Evolutionary conservation across 495 filamentous ascomycete genomes (phyloP).

Genomic region (Hypoxylon fragiforme): DNA sequence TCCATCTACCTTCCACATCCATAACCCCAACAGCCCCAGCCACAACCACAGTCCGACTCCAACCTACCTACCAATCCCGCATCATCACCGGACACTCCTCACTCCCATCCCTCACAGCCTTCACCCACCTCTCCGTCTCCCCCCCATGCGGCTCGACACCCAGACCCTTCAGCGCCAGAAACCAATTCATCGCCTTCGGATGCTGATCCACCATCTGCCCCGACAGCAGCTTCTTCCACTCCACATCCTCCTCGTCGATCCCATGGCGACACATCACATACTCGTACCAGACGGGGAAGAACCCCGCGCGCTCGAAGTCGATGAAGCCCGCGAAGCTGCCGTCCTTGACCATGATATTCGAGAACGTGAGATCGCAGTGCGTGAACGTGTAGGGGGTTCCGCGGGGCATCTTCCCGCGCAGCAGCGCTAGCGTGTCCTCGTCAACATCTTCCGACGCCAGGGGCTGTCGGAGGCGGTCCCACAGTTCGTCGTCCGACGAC

Average conservation of each 20-base stretch:
- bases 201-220: not conserved
- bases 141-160: not conserved
- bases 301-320: slow-evolving; percentile 1
- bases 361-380: not conserved
- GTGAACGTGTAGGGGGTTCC: slow-evolving; percentile 2
- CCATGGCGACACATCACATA: not conserved
- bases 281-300: slow-evolving; percentile 3
- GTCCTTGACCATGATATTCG: slow-evolving; percentile 5
- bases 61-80: too few species aligned
- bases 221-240: slow-evolving; percentile 2
- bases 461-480: not conserved
- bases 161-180: not conserved
- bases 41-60: too few species aligned
- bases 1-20: too few species aligned
- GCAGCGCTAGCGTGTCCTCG: not conserved
- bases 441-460: not conserved
- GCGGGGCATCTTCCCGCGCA: not conserved
- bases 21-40: too few species aligned
- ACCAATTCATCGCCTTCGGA: slow-evolving; percentile 1
- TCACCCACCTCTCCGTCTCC: not conserved
- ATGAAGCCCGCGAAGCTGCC: slow-evolving; percentile 3
- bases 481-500: slow-evolving; percentile 2
- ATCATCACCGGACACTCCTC: too few species aligned
- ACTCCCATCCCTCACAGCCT: not conserved
- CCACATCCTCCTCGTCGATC: not conserved